These are phyloP conservation scores for Nicotiana otophora DNA, from an alignment of 257 asterid species.

Conservation along the genomic window DNA sequence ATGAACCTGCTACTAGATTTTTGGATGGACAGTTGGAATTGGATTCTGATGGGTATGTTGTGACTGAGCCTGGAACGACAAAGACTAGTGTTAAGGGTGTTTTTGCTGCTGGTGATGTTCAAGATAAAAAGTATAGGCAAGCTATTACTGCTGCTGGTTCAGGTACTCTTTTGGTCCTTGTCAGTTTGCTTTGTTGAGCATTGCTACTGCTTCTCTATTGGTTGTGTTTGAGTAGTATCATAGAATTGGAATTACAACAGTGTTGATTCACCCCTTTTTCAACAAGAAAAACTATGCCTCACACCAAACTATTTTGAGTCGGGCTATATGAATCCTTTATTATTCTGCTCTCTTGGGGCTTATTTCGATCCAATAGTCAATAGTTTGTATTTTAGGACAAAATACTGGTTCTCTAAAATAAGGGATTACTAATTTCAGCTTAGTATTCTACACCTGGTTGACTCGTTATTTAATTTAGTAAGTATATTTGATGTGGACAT, in stretches of 20 bases:
- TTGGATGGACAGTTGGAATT: slow-evolving; percentile 72
- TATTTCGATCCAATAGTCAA: too few relatives aligned
- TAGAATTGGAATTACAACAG: background rate
- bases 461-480: too few relatives aligned
- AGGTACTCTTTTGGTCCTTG: slow-evolving; percentile 29
- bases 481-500: too few relatives aligned
- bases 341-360: too few relatives aligned
- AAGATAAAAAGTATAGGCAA: slow-evolving; percentile 89
- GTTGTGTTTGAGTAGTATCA: background rate
- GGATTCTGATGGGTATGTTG: slow-evolving; percentile 75
- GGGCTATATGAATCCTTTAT: background rate
- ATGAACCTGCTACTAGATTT: slow-evolving; percentile 84
- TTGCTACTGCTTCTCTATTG: background rate
- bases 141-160: slow-evolving; percentile 94
- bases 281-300: background rate
- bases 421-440: background rate
- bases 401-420: background rate
- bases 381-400: too few relatives aligned
- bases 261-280: background rate
- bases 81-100: slow-evolving; percentile 75
- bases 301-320: background rate
- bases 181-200: background rate
- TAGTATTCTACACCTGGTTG: too few relatives aligned
- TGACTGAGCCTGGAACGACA: slow-evolving; percentile 65
- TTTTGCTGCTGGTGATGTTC: slow-evolving; percentile 96